Evolutionary conservation across 768 basidiomycete genomes (phyloP).

Genomic region (Galerina marginata): DNA sequence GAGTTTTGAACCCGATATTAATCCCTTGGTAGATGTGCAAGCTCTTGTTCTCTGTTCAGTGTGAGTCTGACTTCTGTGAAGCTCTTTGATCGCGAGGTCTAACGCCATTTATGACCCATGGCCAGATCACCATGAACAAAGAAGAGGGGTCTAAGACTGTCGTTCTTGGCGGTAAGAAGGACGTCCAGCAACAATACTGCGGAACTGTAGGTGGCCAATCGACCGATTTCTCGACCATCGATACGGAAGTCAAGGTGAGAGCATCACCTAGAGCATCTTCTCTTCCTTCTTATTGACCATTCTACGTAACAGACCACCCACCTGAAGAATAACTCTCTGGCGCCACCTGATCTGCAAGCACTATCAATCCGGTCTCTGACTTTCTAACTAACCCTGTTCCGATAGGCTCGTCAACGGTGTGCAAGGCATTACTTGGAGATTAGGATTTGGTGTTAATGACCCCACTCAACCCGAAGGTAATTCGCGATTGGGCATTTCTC

Average conservation of each 20-base stretch:
- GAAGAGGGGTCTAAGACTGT: slow-evolving; percentile 60
- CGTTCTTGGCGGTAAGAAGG: slow-evolving; percentile 58
- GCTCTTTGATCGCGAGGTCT: background rate
- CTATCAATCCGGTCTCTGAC: background rate
- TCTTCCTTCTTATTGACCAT: background rate
- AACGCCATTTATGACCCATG: background rate
- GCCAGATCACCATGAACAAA: slow-evolving; percentile 67
- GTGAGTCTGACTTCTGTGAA: slow-evolving; percentile 34
- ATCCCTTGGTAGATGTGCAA: slow-evolving; percentile 46
- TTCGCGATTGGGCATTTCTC: background rate
- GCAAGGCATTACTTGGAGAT: slow-evolving; percentile 68
- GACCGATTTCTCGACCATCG: slow-evolving; percentile 62
- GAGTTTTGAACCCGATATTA: background rate
- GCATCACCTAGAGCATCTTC: background rate
- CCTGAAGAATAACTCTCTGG: slow-evolving; percentile 59
- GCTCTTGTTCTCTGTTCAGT: slow-evolving; percentile 54
- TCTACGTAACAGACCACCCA: slow-evolving; percentile 44
- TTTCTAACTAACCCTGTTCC: background rate
- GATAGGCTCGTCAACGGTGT: slow-evolving; percentile 57
- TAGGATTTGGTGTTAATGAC: slow-evolving; percentile 61
- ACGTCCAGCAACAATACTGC: slow-evolving; percentile 59
- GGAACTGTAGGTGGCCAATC: slow-evolving; percentile 70
- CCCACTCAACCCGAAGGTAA: slow-evolving; percentile 62
- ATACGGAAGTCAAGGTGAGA: slow-evolving; percentile 61
- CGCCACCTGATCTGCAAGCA: slow-evolving; percentile 65